phyloP scores from a whole-genome alignment of 768 basidiomycete species.

The Leccinum broughii region DNA sequence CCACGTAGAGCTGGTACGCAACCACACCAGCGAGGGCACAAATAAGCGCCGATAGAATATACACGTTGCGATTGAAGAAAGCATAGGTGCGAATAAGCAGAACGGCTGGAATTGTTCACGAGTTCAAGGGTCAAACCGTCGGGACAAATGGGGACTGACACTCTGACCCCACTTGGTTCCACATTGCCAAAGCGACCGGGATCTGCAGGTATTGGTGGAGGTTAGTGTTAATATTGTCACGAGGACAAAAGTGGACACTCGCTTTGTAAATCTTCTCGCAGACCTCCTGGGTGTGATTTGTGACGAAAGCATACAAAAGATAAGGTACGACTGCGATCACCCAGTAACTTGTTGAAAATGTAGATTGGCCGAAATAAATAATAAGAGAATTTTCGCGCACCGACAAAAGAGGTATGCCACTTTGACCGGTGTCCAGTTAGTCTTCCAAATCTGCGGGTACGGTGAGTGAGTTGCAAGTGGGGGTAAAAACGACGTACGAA shows the following conservation, averaged over 20 bases:
- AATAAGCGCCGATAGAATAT: slow-evolving; percentile 62
- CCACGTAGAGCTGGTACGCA: slow-evolving; percentile 79
- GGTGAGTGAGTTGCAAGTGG: not conserved
- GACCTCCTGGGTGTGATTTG: slow-evolving; percentile 60
- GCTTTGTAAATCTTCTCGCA: slow-evolving; percentile 76
- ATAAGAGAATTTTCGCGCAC: slow-evolving; percentile 42
- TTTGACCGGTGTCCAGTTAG: slow-evolving; percentile 83
- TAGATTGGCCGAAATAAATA: slow-evolving; percentile 6
- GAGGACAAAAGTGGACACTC: slow-evolving; percentile 10
- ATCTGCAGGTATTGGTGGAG: slow-evolving; percentile 44
- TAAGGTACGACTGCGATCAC: slow-evolving; percentile 80
- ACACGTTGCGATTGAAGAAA: slow-evolving; percentile 78
- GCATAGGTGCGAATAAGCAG: slow-evolving; percentile 84
- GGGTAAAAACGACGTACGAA: slow-evolving; percentile 49
- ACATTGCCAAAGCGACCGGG: slow-evolving; percentile 80
- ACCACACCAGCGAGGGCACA: slow-evolving; percentile 71
- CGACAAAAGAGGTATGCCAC: slow-evolving; percentile 82
- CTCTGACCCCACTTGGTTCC: slow-evolving; percentile 86
- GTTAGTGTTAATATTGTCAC: not conserved
- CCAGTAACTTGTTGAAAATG: slow-evolving; percentile 60
- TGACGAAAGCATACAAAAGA: slow-evolving; percentile 72
- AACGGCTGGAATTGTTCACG: slow-evolving; percentile 48
- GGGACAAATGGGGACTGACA: slow-evolving; percentile 40
- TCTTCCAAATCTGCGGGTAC: slow-evolving; percentile 68
- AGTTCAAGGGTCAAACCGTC: slow-evolving; percentile 4